These are phyloP conservation scores for Pseudisothecium myosuroides DNA, from an alignment of 225 moss, liverwort and hornwort genomes.

Conservation along the genomic window DNA sequence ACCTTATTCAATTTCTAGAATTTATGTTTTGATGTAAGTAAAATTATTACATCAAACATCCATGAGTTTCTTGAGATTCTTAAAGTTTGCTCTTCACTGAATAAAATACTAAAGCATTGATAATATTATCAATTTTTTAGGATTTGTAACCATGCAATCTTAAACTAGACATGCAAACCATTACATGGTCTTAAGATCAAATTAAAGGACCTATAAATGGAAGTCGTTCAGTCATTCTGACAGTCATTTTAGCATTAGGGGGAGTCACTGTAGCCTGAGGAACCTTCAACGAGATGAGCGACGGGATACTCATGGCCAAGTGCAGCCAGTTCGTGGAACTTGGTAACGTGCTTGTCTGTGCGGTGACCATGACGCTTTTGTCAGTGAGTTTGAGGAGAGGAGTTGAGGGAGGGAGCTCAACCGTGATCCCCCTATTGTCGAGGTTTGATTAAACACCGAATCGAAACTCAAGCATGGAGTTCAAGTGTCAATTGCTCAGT, in stretches of 20 bases:
- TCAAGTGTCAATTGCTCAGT: not conserved
- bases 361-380: not conserved
- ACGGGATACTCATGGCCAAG: not conserved
- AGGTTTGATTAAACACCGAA: not conserved
- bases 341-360: not conserved
- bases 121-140: not conserved
- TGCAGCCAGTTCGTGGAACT: not conserved
- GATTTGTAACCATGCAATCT: not conserved
- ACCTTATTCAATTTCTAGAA: not conserved
- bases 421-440: not conserved
- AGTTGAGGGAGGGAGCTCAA: not conserved
- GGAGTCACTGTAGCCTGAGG: not conserved
- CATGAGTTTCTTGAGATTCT: not conserved
- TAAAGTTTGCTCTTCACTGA: not conserved
- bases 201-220: not conserved
- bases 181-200: too few relatives aligned
- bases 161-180: not conserved
- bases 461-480: not conserved
- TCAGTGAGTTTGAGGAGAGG: not conserved
- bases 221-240: not conserved
- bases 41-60: not conserved
- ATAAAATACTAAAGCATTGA: not conserved
- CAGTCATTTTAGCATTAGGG: not conserved
- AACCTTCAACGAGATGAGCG: not conserved
- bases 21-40: not conserved